Evolutionary conservation across 1,284 basidiomycete species (phyloP).

Genomic region (Malassezia nana): DNA sequence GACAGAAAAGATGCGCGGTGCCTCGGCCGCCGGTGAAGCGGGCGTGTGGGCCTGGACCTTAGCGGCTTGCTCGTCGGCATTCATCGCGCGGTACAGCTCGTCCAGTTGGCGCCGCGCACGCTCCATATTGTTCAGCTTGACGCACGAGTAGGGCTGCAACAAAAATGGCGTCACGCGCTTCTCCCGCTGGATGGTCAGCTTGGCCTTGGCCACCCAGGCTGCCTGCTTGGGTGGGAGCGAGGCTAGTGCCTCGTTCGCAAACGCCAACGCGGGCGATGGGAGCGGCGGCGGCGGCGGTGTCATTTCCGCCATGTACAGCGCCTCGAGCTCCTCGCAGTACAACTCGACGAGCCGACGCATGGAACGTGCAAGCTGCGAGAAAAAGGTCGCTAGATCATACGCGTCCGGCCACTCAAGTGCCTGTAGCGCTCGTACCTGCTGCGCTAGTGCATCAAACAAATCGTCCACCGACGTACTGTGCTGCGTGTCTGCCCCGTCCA

Average conservation of each 20-base stretch:
- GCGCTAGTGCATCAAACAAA: slow-evolving; percentile 83
- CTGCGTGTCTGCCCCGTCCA: slow-evolving; percentile 58
- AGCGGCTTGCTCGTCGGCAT: slow-evolving; percentile 76
- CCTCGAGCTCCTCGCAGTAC: slow-evolving; percentile 78
- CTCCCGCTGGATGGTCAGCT: slow-evolving; percentile 66
- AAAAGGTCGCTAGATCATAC: slow-evolving; percentile 78
- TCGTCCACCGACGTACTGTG: slow-evolving; percentile 94
- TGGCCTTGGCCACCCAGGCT: slow-evolving; percentile 89
- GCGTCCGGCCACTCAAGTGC: slow-evolving; percentile 84
- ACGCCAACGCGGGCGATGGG: not conserved
- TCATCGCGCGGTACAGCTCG: slow-evolving; percentile 81
- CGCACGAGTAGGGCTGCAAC: slow-evolving; percentile 72
- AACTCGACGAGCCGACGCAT: slow-evolving; percentile 83
- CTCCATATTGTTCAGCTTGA: slow-evolving; percentile 96
- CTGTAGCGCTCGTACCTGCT: slow-evolving; percentile 76
- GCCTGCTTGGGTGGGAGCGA: slow-evolving; percentile 54
- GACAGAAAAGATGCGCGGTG: slow-evolving; percentile 4
- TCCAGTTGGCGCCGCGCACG: slow-evolving; percentile 80
- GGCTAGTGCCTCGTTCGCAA: slow-evolving; percentile 40
- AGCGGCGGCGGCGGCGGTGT: slow-evolving; percentile 57
- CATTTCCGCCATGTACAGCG: slow-evolving; percentile 86
- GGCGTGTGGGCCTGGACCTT: slow-evolving; percentile 51
- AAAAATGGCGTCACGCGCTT: slow-evolving; percentile 88
- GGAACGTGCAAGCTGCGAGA: slow-evolving; percentile 65
- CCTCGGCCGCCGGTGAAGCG: slow-evolving; percentile 1